Percentiles rank a stretch among this genome's conserved stretches.
phyloP scores from a whole-genome alignment of 2,329 filamentous ascomycete genomes.

The Fusarium marasasianum region DNA sequence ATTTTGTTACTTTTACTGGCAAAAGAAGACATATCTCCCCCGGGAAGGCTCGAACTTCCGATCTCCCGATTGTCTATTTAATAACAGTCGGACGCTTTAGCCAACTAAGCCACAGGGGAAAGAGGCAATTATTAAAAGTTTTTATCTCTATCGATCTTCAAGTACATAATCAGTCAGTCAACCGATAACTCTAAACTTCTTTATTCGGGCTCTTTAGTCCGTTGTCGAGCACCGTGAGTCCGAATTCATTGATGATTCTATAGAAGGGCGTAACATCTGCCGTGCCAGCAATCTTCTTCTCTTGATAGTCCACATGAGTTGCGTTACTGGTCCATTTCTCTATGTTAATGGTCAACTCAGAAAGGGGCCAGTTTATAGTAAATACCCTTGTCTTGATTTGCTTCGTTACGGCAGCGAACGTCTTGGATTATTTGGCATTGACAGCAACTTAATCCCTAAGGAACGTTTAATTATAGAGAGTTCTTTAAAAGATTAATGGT shows the following conservation, averaged over 20 bases:
- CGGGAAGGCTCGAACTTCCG: conserved; percentile 45
- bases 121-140: neutral
- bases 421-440: neutral
- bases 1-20: no score
- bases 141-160: rapidly evolving
- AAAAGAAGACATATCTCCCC: neutral
- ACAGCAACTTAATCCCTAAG: no score
- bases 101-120: neutral
- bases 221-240: neutral
- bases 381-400: neutral
- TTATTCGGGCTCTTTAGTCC: neutral
- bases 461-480: neutral
- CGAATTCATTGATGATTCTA: neutral
- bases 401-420: neutral
- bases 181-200: neutral
- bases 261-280: neutral
- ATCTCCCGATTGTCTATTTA: conserved; percentile 42
- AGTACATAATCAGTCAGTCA: rapidly evolving
- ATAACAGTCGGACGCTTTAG: conserved; percentile 38
- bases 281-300: neutral
- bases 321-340: no score
- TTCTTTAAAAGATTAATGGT: neutral
- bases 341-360: neutral
- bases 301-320: neutral
- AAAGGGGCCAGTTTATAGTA: neutral